These are phyloP conservation scores for Bondarzewia mesenterica DNA, from an alignment of 1,284 basidiomycete genomes.

Conservation along the genomic window DNA sequence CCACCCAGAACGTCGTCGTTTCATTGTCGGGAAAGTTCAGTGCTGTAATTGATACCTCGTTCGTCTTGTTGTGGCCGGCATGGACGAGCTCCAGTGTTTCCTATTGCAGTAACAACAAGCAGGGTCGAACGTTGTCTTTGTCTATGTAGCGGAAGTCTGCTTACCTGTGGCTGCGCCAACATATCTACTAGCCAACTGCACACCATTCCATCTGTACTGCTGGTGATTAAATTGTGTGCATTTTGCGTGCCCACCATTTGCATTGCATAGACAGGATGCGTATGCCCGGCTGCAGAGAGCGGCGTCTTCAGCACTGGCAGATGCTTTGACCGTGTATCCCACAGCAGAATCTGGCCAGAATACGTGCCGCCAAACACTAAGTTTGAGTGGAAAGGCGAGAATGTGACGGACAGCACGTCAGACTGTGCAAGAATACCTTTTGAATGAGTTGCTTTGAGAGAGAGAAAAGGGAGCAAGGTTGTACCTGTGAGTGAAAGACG, in stretches of 20 bases:
- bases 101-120: slow-evolving; percentile 30
- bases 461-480: neutral
- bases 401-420: slow-evolving; percentile 92
- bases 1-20: slow-evolving; percentile 92
- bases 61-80: slow-evolving; percentile 87
- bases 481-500: slow-evolving; percentile 92
- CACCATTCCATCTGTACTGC: slow-evolving; percentile 92
- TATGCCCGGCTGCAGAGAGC: slow-evolving; percentile 90
- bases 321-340: slow-evolving; percentile 98
- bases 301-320: slow-evolving; percentile 96
- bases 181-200: slow-evolving; percentile 99
- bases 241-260: slow-evolving; percentile 97
- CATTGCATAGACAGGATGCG: slow-evolving; percentile 97
- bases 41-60: slow-evolving; percentile 90
- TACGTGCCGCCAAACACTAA: slow-evolving; percentile 97
- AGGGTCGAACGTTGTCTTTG: neutral
- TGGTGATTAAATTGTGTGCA: slow-evolving; percentile 93
- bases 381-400: slow-evolving; percentile 97
- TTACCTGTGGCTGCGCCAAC: slow-evolving; percentile 91
- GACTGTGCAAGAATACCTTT: slow-evolving; percentile 47
- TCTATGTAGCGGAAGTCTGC: slow-evolving; percentile 6
- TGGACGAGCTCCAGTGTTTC: slow-evolving; percentile 88
- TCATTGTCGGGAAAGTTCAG: slow-evolving; percentile 93
- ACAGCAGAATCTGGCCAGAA: slow-evolving; percentile 94
- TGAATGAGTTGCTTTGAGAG: slow-evolving; percentile 3